phyloP scores from a whole-genome alignment of 176 grass and related monocot genomes.

The Eragrostis curvula region DNA sequence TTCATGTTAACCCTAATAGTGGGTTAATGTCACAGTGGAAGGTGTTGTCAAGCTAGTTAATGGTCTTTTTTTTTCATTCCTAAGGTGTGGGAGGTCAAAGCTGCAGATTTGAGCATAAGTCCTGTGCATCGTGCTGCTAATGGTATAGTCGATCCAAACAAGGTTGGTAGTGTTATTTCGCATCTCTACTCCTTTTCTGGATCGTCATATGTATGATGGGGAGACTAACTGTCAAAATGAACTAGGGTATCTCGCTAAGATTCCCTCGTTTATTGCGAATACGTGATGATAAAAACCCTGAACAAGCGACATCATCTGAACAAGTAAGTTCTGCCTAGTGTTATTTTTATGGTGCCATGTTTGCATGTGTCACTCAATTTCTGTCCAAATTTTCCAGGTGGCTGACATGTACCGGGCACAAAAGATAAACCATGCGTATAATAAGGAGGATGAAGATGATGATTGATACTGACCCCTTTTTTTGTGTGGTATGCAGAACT shows the following conservation, averaged over 20 bases:
- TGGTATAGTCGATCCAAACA: conserved; percentile 90
- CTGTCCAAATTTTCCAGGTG: conserved; percentile 60
- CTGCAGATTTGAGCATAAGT: conserved; percentile 99
- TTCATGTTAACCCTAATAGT: background rate
- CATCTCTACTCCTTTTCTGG: background rate
- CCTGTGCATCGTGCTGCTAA: conserved; percentile 97
- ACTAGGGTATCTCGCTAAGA: conserved; percentile 95
- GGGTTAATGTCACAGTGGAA: background rate
- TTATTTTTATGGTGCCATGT: background rate
- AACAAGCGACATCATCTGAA: conserved; percentile 86
- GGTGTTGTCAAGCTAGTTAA: too few relatives aligned
- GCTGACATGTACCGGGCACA: conserved; percentile 95
- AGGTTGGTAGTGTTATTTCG: conserved; percentile 52
- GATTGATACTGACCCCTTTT: conserved; percentile 50
- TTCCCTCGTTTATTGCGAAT: conserved; percentile 88
- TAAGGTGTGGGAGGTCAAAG: conserved; percentile 99
- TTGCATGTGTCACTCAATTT: conserved; percentile 15
- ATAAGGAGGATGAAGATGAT: conserved; percentile 85
- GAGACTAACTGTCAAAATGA: conserved; percentile 39
- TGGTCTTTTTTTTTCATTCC: too few relatives aligned
- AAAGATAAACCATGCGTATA: conserved; percentile 82
- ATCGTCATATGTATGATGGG: conserved; percentile 14
- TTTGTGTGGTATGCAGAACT: background rate
- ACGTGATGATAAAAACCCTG: conserved; percentile 90
- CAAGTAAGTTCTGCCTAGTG: conserved; percentile 54